These are phyloP conservation scores for Camellia granthamiana DNA, from an alignment of 148 eudicot species.

Conservation along the genomic window DNA sequence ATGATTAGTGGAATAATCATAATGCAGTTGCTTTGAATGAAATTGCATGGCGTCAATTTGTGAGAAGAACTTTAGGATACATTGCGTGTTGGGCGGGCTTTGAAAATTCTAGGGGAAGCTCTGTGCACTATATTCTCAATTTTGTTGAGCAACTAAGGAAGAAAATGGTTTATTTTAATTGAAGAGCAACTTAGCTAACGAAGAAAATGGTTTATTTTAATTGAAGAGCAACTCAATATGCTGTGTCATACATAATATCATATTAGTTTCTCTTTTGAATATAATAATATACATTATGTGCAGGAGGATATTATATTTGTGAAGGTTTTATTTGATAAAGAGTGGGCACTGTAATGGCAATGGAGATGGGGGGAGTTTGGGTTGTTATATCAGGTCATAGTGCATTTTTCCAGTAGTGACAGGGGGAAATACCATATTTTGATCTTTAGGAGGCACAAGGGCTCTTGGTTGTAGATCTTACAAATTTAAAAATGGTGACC, in stretches of 20 bases:
- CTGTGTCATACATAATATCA: background rate
- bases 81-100: slow-evolving; percentile 1
- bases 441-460: background rate
- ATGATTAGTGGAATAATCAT: background rate
- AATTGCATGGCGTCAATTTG: slow-evolving; percentile 1
- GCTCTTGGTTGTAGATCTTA: background rate
- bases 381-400: background rate
- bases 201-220: slow-evolving; percentile 3
- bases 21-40: background rate
- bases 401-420: background rate
- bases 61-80: background rate
- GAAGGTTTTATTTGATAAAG: background rate
- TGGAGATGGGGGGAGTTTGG: background rate
- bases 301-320: background rate
- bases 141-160: slow-evolving; percentile 4
- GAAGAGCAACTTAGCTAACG: background rate
- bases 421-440: background rate
- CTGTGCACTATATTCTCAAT: background rate
- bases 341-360: background rate
- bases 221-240: background rate
- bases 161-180: slow-evolving; percentile 3
- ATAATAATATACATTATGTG: background rate
- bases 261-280: background rate
- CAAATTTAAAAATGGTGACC: background rate
- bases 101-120: background rate